Conservation (phyloP, 2,329 filamentous ascomycete species). For the Colletotrichum simmondsii region DNA sequence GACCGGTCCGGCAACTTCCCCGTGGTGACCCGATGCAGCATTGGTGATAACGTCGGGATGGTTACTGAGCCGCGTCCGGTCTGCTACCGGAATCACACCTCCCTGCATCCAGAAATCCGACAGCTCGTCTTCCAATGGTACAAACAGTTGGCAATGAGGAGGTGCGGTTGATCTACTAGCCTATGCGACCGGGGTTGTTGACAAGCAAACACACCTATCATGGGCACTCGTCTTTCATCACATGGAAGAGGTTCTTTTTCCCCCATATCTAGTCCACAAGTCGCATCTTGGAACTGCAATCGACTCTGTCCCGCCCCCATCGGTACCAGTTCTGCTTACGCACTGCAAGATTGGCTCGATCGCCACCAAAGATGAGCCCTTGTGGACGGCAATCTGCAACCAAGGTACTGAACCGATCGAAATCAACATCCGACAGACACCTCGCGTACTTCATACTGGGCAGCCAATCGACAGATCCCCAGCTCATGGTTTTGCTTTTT, state of each 20-base stretch:
- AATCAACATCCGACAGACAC: slow-evolving; percentile 6
- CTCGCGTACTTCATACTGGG: neutral
- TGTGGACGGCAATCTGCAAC: neutral
- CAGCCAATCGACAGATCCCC: slow-evolving; percentile 6
- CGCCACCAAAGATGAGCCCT: neutral
- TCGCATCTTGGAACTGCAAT: neutral
- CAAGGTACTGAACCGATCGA: neutral
- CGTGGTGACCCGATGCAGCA: slow-evolving; percentile 9
- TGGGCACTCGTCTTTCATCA: slow-evolving; percentile 1
- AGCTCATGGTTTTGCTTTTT: slow-evolving; percentile 26
- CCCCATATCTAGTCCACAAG: slow-evolving; percentile 1
- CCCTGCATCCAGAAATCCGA: slow-evolving; percentile 9
- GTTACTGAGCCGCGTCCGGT: slow-evolving; percentile 6
- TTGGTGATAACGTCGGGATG: slow-evolving; percentile 14
- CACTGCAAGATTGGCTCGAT: slow-evolving; percentile 17
- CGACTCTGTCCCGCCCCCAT: neutral
- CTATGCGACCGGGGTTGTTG: slow-evolving; percentile 20
- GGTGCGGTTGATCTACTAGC: slow-evolving; percentile 27
- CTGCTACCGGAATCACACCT: slow-evolving; percentile 11
- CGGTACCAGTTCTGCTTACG: neutral
- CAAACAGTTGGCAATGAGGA: neutral
- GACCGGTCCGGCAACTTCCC: slow-evolving; percentile 27
- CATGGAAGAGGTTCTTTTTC: neutral
- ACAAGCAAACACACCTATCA: slow-evolving; percentile 11
- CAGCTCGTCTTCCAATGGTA: slow-evolving; percentile 1